These are phyloP conservation scores for Tuber umbilicatum DNA, from an alignment of 495 filamentous ascomycete species.

Conservation along the genomic window DNA sequence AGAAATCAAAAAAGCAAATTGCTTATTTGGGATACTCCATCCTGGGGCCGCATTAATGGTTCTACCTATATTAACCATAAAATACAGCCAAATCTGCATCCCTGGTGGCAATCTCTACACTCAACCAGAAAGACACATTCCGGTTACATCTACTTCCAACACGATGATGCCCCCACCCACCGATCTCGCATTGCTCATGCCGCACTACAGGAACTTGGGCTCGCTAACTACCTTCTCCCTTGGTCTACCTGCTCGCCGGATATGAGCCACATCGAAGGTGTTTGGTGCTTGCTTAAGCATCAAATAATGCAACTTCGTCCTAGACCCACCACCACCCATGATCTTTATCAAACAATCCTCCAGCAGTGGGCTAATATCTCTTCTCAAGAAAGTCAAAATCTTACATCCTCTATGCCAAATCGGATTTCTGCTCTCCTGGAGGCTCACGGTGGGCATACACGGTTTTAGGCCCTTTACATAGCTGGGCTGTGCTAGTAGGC, in stretches of 20 bases:
- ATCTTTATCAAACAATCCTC: neutral
- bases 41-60: neutral
- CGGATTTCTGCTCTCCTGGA: too few relatives aligned
- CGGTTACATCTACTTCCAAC: neutral
- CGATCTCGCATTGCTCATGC: neutral
- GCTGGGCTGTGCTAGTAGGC: too few relatives aligned
- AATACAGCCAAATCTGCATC: neutral
- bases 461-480: too few relatives aligned
- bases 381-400: neutral
- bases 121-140: neutral
- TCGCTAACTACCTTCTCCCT: neutral
- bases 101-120: neutral
- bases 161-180: constrained; percentile 10
- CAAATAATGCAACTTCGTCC: neutral
- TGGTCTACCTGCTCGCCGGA: constrained; percentile 12
- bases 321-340: neutral
- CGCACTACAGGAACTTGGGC: constrained; percentile 1
- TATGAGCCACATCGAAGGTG: constrained; percentile 18
- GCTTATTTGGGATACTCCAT: neutral
- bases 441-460: too few relatives aligned
- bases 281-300: constrained; percentile 13
- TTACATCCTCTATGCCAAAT: too few relatives aligned
- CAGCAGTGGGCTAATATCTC: constrained; percentile 12
- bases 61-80: neutral
- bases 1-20: too few relatives aligned